Base-by-base conservation (phyloP, 2,329 filamentous ascomycete genomes). In the Monosporascus sp. region DNA sequence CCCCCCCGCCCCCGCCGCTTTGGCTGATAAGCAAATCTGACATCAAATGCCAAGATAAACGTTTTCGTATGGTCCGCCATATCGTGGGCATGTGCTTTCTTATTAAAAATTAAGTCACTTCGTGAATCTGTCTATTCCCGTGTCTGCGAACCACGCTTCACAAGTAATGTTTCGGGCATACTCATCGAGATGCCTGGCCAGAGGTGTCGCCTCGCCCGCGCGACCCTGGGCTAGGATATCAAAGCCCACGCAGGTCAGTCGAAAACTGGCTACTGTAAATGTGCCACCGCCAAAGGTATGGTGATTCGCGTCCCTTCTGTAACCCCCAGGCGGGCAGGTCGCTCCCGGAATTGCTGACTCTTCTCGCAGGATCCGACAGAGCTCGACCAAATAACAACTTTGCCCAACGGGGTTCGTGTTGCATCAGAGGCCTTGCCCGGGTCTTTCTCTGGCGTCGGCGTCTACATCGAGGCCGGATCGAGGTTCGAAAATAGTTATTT, bases 401-500 rank as follows among this genome's bases (percentile, higher is more conserved):
- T 99, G 17, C 78, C 90, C 48, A 99, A 99, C 80, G 94, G 94
- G 66, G 76, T 99, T 60, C 89, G 93, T 53, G 90, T 99, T 54
- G 94, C 94, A 24, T 96, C 93, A 45, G 94, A 99, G 70, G 91
- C 92, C 52, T 81, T 97, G 11, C 92, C 93, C 1, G 94, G 94
- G 42, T 92, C 92, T 62, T 99, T 99, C 71, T 89, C 92, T 4
- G 94, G 91, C 49, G 88, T 99, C 17, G 94, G 94, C 45, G 90
- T 97, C 57, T 99, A 97, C 74, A 84, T 99, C 66, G 92, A 97
- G 70, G 91, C 90, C 31, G 94, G 94, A 17, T 97, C 94, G 51
- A 84, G 94, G 60, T 97, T 94, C 75, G 94, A 99, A 72, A 93
- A 89, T 68, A 81, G 85, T 42, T 84, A 85, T 47, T 77, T 99